Conservation (phyloP, 305 asterid species). For the Fraxinus latifolia region DNA sequence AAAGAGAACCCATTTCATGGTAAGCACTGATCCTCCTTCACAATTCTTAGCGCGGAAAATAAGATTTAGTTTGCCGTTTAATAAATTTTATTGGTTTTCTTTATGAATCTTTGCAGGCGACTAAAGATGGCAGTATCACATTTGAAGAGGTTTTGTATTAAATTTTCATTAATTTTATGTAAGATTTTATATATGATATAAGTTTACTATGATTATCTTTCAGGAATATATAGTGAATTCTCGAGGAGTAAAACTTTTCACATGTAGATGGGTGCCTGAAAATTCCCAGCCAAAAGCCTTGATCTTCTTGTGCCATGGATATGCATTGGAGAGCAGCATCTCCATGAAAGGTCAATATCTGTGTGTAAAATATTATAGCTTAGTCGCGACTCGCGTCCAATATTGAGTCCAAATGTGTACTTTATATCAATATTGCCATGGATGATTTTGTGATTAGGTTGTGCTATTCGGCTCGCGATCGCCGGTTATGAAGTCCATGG, state of each 20-base stretch:
- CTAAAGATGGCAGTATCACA: slow-evolving; percentile 20
- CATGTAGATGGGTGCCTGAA: slow-evolving; percentile 67
- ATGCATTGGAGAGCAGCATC: slow-evolving; percentile 87
- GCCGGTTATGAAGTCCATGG: slow-evolving; percentile 59
- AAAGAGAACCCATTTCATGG: neutral
- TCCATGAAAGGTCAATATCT: slow-evolving; percentile 63
- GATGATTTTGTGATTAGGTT: slow-evolving; percentile 24
- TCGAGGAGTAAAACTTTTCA: slow-evolving; percentile 60
- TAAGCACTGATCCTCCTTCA: neutral
- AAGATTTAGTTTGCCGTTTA: neutral
- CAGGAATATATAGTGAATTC: slow-evolving; percentile 62
- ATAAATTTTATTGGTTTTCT: neutral
- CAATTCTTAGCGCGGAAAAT: neutral
- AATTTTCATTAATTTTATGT: neutral
- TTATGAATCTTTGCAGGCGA: slow-evolving; percentile 18
- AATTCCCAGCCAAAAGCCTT: slow-evolving; percentile 59
- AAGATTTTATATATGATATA: neutral
- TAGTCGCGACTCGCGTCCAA: neutral
- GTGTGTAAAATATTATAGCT: too few species aligned
- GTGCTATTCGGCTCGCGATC: slow-evolving; percentile 38
- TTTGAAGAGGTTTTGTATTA: slow-evolving; percentile 46
- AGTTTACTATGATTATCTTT: neutral
- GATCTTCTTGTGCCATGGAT: slow-evolving; percentile 85
- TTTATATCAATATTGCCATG: neutral
- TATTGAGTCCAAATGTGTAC: neutral